Percentiles rank a stretch among this genome's conserved stretches.
Conservation (phyloP, 1,139 yeast species). For the Suhomyces choctaworum region DNA sequence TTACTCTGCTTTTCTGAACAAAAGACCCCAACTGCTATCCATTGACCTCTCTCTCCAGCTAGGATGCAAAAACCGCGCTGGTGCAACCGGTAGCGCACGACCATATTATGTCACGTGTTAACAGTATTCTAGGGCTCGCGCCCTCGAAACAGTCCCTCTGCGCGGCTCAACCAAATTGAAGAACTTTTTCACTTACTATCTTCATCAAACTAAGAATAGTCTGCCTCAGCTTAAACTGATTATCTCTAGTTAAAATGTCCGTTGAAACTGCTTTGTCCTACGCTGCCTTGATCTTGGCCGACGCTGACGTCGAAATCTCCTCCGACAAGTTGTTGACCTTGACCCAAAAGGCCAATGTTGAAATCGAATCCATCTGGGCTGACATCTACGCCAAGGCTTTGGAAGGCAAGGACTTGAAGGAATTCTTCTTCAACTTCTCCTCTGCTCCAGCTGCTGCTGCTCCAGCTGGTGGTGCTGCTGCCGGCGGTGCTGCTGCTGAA, state of each 20-base stretch:
- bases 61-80: too few species aligned
- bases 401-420: constrained; percentile 95
- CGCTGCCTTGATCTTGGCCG: constrained; percentile 98
- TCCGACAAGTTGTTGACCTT: constrained; percentile 81
- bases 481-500: constrained; percentile 61
- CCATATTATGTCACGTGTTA: constrained; percentile 6
- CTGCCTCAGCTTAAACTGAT: constrained; percentile 29
- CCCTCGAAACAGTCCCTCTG: constrained; percentile 4
- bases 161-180: constrained; percentile 6
- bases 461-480: constrained; percentile 53
- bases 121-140: constrained; percentile 4
- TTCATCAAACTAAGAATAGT: constrained; percentile 26
- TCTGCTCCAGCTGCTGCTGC: constrained; percentile 47
- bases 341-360: constrained; percentile 62
- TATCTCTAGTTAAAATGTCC: constrained; percentile 45
- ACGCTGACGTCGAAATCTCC: constrained; percentile 93
- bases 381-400: constrained; percentile 95
- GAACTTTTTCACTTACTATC: constrained; percentile 12
- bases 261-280: constrained; percentile 68
- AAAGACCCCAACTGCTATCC: too few species aligned
- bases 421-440: constrained; percentile 79
- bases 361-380: constrained; percentile 87
- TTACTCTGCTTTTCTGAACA: too few species aligned
- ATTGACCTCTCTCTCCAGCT: too few species aligned
- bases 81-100: not conserved